phyloP scores from a whole-genome alignment of 2,329 filamentous ascomycete genomes.

The Colletotrichum scovillei region DNA sequence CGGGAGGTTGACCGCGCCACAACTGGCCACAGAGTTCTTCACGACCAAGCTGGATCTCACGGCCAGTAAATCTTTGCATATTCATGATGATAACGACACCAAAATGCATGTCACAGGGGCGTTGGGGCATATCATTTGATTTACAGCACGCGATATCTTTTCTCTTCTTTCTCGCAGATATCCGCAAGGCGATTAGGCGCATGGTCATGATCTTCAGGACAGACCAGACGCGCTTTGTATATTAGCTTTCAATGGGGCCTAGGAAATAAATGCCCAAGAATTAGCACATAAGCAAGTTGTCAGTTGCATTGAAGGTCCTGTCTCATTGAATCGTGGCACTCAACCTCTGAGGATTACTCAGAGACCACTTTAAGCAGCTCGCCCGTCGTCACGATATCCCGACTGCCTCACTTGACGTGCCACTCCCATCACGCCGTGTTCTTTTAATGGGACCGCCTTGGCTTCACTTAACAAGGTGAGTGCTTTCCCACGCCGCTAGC shows the following conservation, averaged over 20 bases:
- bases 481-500: background rate
- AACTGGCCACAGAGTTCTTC: constrained; percentile 42
- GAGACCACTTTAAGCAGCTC: background rate
- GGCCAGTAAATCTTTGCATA: constrained; percentile 46
- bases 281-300: background rate
- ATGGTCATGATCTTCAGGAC: constrained; percentile 15
- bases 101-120: constrained; percentile 28
- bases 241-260: background rate
- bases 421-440: too few relatives aligned
- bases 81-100: constrained; percentile 24
- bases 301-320: background rate
- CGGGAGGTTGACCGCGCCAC: constrained; percentile 53
- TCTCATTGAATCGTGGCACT: background rate
- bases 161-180: constrained; percentile 16
- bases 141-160: background rate
- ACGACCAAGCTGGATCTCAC: constrained; percentile 57
- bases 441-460: background rate
- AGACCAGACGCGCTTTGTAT: constrained; percentile 8
- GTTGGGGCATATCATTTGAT: constrained; percentile 1
- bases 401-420: background rate
- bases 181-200: constrained; percentile 19
- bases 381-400: background rate
- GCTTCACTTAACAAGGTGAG: background rate
- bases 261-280: background rate
- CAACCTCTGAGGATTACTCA: background rate